Conservation (phyloP, 352 stramenopile genomes). For the Phytophthora citricola region DNA sequence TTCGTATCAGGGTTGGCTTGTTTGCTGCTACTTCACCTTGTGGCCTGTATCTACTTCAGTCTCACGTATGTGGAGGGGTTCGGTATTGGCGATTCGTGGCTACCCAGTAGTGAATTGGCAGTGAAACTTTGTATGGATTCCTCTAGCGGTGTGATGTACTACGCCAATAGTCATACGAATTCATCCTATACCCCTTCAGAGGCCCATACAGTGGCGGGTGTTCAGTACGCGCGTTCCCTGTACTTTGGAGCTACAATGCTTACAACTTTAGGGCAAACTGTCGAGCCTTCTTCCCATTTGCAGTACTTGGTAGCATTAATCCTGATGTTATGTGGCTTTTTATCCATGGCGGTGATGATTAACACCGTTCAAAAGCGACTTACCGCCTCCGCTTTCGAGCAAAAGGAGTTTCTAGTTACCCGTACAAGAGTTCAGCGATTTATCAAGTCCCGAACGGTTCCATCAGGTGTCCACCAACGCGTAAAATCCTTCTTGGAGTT, state of each 20-base stretch:
- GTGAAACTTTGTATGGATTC: conserved; percentile 1
- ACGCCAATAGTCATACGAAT: neutral
- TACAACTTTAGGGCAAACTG: conserved; percentile 51
- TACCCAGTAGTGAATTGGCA: conserved; percentile 33
- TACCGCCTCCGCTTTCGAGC: conserved; percentile 57
- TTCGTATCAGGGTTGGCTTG: conserved; percentile 17
- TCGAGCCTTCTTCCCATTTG: conserved; percentile 38
- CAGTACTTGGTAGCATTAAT: conserved; percentile 44
- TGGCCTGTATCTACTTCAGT: conserved; percentile 43
- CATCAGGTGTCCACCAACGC: conserved; percentile 51
- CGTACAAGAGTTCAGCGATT: conserved; percentile 63
- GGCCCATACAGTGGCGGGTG: conserved; percentile 5
- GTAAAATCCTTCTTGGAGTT: conserved; percentile 73
- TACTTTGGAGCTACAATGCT: conserved; percentile 56
- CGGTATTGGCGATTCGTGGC: conserved; percentile 26
- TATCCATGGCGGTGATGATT: conserved; percentile 44
- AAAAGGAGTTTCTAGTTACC: conserved; percentile 67
- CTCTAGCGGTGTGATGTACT: conserved; percentile 6
- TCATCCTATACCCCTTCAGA: conserved; percentile 14
- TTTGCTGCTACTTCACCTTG: conserved; percentile 37
- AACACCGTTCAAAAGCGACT: conserved; percentile 58
- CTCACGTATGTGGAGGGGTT: conserved; percentile 48
- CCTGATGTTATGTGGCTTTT: conserved; percentile 58
- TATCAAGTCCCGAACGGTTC: conserved; percentile 51
- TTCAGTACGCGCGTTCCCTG: conserved; percentile 49